A percentile compares a stretch with the other conserved stretches of the same genome.
phyloP scores from a whole-genome alignment of 306 rosid species.

The Cucumis cinereus region DNA sequence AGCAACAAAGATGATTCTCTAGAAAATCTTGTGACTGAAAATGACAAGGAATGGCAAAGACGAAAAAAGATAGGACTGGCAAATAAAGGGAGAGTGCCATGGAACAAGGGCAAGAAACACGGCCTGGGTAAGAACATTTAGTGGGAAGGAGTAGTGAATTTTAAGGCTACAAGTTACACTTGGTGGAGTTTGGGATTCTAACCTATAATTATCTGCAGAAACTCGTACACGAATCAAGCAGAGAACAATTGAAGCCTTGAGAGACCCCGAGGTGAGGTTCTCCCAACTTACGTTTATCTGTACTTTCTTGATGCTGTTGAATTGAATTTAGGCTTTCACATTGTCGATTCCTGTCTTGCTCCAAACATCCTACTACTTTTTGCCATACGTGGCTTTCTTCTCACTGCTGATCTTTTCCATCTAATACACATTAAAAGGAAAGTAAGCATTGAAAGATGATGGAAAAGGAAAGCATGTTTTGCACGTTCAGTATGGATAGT shows the following conservation, averaged over 20 bases:
- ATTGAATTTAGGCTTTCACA: background rate
- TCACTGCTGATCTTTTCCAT: background rate
- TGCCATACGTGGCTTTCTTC: background rate
- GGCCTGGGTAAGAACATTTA: slow-evolving; percentile 35
- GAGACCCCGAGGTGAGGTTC: slow-evolving; percentile 91
- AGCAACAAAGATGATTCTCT: slow-evolving; percentile 11
- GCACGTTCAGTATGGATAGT: background rate
- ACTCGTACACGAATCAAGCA: slow-evolving; percentile 57
- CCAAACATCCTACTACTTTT: background rate
- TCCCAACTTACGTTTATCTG: slow-evolving; percentile 34
- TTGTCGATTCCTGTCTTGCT: background rate
- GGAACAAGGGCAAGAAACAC: slow-evolving; percentile 95
- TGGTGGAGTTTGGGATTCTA: slow-evolving; percentile 12
- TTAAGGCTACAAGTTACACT: background rate
- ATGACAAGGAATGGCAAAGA: slow-evolving; percentile 48
- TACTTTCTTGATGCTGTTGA: background rate
- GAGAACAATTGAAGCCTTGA: slow-evolving; percentile 70
- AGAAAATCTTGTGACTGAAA: slow-evolving; percentile 8
- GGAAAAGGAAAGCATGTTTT: background rate
- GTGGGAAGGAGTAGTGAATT: background rate
- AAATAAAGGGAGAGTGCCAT: slow-evolving; percentile 78
- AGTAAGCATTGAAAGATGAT: background rate
- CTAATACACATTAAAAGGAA: background rate
- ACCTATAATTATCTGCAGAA: slow-evolving; percentile 30
- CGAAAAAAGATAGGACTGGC: slow-evolving; percentile 69